These are phyloP conservation scores for Eurotiales sp. DNA, from an alignment of 2,329 filamentous ascomycete genomes.

Conservation along the genomic window DNA sequence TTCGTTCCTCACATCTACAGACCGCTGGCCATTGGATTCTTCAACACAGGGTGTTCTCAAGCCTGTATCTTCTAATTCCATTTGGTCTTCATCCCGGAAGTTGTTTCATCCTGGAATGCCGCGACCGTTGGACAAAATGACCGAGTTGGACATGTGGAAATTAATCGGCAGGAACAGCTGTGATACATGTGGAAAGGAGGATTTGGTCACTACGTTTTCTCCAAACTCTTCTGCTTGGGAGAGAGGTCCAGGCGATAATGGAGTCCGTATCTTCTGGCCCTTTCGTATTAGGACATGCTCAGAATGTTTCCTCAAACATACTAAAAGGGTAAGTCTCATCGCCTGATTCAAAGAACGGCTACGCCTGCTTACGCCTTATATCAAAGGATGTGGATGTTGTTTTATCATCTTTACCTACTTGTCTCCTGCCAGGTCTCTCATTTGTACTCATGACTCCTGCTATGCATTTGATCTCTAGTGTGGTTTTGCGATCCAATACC, in stretches of 20 bases:
- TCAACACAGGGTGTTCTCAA: conserved; percentile 22
- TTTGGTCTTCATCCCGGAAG: conserved; percentile 69
- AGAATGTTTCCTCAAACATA: conserved; percentile 57
- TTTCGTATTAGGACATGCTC: conserved; percentile 67
- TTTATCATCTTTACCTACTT: conserved; percentile 58
- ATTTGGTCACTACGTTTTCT: conserved; percentile 15
- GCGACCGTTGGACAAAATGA: conserved; percentile 59
- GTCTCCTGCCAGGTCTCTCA: conserved; percentile 65
- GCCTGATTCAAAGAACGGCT: not conserved
- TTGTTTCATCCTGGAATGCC: conserved; percentile 65
- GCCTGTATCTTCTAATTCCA: conserved; percentile 56
- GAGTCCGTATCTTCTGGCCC: conserved; percentile 65
- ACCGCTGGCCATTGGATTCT: conserved; percentile 29
- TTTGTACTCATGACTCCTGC: conserved; percentile 63
- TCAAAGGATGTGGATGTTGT: conserved; percentile 66
- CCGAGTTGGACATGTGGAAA: conserved; percentile 74
- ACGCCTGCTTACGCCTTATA: conserved; percentile 17
- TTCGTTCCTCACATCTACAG: conserved; percentile 53
- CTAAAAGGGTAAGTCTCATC: conserved; percentile 59
- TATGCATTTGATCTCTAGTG: conserved; percentile 57
- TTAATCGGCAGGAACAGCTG: conserved; percentile 62
- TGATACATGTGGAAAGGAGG: conserved; percentile 60
- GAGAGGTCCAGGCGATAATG: conserved; percentile 59
- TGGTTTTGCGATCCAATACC: conserved; percentile 51
- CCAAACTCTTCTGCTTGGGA: conserved; percentile 48